Conservation (phyloP, 306 rosid genomes). For the Quercus berberidifolia region DNA sequence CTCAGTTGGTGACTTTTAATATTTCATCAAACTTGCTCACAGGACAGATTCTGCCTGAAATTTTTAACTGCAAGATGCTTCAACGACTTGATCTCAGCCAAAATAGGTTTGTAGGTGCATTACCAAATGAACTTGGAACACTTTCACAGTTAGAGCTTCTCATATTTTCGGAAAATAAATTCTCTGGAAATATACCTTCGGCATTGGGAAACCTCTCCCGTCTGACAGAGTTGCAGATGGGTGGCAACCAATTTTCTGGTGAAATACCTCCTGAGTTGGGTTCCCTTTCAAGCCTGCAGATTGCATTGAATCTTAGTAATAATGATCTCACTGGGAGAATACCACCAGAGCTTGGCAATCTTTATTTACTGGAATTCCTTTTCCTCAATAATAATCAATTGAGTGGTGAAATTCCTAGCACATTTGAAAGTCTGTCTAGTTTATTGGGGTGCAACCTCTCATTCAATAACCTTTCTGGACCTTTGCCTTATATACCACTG, state of each 20-base stretch:
- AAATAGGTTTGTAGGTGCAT: constrained; percentile 54
- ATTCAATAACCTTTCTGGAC: constrained; percentile 75
- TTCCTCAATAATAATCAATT: constrained; percentile 79
- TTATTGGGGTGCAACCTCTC: constrained; percentile 89
- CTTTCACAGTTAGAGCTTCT: constrained; percentile 83
- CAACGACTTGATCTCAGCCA: constrained; percentile 88
- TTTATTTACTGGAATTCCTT: constrained; percentile 63
- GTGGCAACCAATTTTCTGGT: constrained; percentile 65
- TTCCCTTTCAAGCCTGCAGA: constrained; percentile 76
- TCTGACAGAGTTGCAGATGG: constrained; percentile 84
- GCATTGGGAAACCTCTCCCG: constrained; percentile 66
- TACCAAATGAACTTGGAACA: constrained; percentile 76
- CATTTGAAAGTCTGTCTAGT: constrained; percentile 70
- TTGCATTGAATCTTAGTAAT: constrained; percentile 84
- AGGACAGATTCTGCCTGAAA: constrained; percentile 61
- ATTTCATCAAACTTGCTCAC: constrained; percentile 67
- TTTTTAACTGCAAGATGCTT: constrained; percentile 65
- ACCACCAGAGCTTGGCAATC: constrained; percentile 69
- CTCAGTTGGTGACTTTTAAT: constrained; percentile 83
- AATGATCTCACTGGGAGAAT: constrained; percentile 74
- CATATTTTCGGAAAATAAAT: constrained; percentile 63
- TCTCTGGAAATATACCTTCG: constrained; percentile 69
- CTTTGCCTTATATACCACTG: constrained; percentile 62
- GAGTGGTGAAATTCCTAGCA: constrained; percentile 76
- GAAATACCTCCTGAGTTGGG: constrained; percentile 82